phyloP scores from a whole-genome alignment of 2,329 filamentous ascomycete species.

The Boeremia exigua region DNA sequence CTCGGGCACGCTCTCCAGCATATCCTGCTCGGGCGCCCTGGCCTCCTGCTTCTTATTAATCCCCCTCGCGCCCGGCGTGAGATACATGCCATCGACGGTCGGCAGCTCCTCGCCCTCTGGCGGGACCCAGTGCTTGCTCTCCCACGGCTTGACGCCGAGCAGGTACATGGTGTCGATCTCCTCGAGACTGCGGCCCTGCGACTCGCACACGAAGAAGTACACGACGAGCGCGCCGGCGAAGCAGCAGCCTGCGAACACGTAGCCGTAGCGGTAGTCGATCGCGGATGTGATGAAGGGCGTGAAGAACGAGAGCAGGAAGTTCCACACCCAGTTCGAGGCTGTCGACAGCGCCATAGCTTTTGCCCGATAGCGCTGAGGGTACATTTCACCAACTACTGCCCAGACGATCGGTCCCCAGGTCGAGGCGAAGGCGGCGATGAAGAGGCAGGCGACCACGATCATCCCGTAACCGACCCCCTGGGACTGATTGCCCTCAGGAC shows the following conservation, averaged over 20 bases:
- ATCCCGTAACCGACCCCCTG: constrained; percentile 63
- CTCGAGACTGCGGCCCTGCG: constrained; percentile 74
- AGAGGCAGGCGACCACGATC: constrained; percentile 72
- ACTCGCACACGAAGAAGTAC: constrained; percentile 80
- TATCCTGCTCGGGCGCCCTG: constrained; percentile 30
- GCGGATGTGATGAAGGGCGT: constrained; percentile 77
- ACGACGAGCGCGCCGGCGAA: constrained; percentile 68
- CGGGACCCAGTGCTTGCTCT: constrained; percentile 53
- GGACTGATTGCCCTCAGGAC: constrained; percentile 43
- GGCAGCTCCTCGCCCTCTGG: constrained; percentile 44
- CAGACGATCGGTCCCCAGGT: constrained; percentile 76
- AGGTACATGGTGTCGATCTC: constrained; percentile 79
- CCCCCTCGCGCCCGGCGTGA: constrained; percentile 43
- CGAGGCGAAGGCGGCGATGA: constrained; percentile 70
- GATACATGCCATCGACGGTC: constrained; percentile 40
- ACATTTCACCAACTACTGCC: constrained; percentile 72
- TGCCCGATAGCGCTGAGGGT: constrained; percentile 62
- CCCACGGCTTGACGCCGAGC: constrained; percentile 57
- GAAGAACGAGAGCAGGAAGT: constrained; percentile 67
- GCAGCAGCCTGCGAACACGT: constrained; percentile 77
- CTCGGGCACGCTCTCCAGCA: constrained; percentile 26
- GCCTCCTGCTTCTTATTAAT: constrained; percentile 46
- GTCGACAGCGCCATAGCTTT: constrained; percentile 55
- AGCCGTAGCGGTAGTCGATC: constrained; percentile 76
- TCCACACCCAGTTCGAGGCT: constrained; percentile 53